These are phyloP conservation scores for Monilinia fructicola DNA, from an alignment of 2,329 filamentous ascomycete genomes.

Conservation along the genomic window DNA sequence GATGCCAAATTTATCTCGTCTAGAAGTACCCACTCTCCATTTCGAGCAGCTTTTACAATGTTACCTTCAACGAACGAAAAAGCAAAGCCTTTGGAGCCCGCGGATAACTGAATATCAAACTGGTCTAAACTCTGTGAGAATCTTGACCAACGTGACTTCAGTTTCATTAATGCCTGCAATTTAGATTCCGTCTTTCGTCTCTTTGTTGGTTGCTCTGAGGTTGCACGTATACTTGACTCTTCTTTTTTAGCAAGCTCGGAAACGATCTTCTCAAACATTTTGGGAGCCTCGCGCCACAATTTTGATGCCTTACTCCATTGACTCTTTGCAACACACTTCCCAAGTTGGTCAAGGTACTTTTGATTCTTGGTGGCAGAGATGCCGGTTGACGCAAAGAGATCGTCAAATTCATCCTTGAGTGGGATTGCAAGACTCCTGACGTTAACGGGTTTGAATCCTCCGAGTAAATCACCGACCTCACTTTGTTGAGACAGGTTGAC, in stretches of 20 bases:
- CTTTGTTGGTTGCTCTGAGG: conserved; percentile 66
- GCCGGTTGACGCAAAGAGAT: conserved; percentile 78
- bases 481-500: conserved; percentile 98
- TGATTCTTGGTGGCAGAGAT: conserved; percentile 88
- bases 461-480: conserved; percentile 91
- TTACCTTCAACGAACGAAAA: conserved; percentile 97
- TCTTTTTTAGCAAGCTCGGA: conserved; percentile 52
- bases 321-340: conserved; percentile 74
- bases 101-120: conserved; percentile 76
- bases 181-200: conserved; percentile 65
- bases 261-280: conserved; percentile 77
- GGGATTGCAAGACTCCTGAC: conserved; percentile 84
- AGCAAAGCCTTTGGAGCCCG: conserved; percentile 73
- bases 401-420: conserved; percentile 89
- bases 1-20: conserved; percentile 98
- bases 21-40: conserved; percentile 94
- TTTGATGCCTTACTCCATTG: conserved; percentile 87
- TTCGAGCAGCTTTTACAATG: conserved; percentile 90
- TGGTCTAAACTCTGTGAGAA: conserved; percentile 74
- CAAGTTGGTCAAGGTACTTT: conserved; percentile 77
- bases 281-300: conserved; percentile 84
- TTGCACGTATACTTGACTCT: conserved; percentile 40
- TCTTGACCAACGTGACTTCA: conserved; percentile 71
- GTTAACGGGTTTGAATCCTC: conserved; percentile 95
- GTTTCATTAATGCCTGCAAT: conserved; percentile 58